Conservation (phyloP, 2,329 filamentous ascomycete species). For the Blastomyces gilchristii region DNA sequence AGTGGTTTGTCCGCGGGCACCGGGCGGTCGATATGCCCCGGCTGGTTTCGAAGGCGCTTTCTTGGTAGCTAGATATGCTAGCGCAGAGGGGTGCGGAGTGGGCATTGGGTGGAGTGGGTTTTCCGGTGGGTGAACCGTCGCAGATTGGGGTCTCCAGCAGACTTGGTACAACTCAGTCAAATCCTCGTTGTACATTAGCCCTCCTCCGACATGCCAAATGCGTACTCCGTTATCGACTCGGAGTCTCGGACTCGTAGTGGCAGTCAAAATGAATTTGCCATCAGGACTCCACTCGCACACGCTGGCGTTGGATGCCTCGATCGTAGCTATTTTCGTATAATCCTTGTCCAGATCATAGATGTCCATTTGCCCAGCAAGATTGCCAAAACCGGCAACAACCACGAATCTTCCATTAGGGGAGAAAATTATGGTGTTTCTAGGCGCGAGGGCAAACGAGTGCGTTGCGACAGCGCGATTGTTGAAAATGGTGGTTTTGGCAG, state of each 20-base stretch:
- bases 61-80: constrained; percentile 68
- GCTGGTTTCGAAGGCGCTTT: constrained; percentile 95
- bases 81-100: constrained; percentile 68
- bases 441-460: constrained; percentile 75
- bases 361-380: constrained; percentile 94
- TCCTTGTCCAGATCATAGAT: constrained; percentile 94
- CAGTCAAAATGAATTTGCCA: constrained; percentile 88
- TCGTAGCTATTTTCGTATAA: constrained; percentile 82
- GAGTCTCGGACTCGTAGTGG: constrained; percentile 90
- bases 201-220: constrained; percentile 83
- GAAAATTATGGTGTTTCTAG: constrained; percentile 90
- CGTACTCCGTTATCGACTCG: constrained; percentile 95
- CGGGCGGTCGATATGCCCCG: constrained; percentile 92
- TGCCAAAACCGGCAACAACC: constrained; percentile 90
- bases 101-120: constrained; percentile 68
- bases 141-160: constrained; percentile 68
- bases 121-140: constrained; percentile 49
- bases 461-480: constrained; percentile 74
- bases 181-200: constrained; percentile 89
- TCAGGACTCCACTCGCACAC: constrained; percentile 97
- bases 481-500: constrained; percentile 98
- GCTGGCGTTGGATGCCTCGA: constrained; percentile 90
- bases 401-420: constrained; percentile 90
- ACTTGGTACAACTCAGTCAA: constrained; percentile 91
- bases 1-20: constrained; percentile 77